Conservation (phyloP, 2,329 filamentous ascomycete genomes). For the Pseudovirgaria hyperparasitica region DNA sequence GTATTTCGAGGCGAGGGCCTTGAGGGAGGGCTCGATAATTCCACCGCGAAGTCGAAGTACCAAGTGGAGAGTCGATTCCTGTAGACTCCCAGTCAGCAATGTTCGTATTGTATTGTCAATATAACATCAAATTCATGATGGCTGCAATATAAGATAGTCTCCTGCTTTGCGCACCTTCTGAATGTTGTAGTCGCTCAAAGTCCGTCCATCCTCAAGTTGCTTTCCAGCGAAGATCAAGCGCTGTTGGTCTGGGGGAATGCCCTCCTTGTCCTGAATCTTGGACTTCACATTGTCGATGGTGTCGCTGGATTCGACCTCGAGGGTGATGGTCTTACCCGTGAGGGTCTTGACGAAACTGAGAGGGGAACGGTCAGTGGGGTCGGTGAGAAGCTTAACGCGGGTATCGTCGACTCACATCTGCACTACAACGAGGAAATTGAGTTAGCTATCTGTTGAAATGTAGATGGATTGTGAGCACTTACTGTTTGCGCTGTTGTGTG, state of each 20-base stretch:
- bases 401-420: no score
- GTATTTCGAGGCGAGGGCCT: conserved; percentile 97
- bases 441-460: no score
- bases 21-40: conserved; percentile 89
- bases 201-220: conserved; percentile 97
- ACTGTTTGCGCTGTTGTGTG: no score
- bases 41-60: conserved; percentile 98
- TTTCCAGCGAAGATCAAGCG: conserved; percentile 98
- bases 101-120: not conserved
- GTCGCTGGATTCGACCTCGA: conserved; percentile 97
- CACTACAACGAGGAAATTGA: conserved; percentile 49
- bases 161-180: conserved; percentile 66
- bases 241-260: conserved; percentile 95
- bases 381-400: conserved; percentile 40
- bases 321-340: conserved; percentile 99
- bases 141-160: no score
- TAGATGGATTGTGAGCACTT: no score
- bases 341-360: conserved; percentile 94
- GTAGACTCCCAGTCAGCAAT: conserved; percentile 9
- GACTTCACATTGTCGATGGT: conserved; percentile 99
- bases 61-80: conserved; percentile 97
- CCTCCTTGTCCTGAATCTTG: conserved; percentile 99
- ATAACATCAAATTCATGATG: no score
- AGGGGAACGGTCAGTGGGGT: conserved; percentile 10
- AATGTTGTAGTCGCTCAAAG: conserved; percentile 97